Conservation (phyloP, 176 grass and related monocot species). For the Juncus inflexus region DNA sequence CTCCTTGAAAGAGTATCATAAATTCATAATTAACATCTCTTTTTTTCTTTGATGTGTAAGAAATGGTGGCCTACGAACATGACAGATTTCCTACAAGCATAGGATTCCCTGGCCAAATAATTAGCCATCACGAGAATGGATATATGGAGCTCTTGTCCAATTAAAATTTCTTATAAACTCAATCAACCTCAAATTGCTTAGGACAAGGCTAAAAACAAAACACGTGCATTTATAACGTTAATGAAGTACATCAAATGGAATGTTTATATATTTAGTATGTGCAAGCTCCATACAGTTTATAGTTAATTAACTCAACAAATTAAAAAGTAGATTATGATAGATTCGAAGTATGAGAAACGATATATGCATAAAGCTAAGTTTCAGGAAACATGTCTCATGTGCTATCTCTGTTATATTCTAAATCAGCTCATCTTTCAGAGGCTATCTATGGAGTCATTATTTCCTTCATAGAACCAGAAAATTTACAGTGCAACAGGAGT, state of each 20-base stretch:
- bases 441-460: slow-evolving; percentile 23
- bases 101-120: slow-evolving; percentile 29
- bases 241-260: background rate
- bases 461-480: slow-evolving; percentile 13
- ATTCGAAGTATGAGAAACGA: background rate
- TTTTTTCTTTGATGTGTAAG: too few species aligned
- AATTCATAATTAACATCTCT: too few species aligned
- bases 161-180: slow-evolving; percentile 5
- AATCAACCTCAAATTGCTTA: slow-evolving; percentile 6
- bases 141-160: slow-evolving; percentile 19
- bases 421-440: background rate
- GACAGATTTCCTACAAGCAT: background rate
- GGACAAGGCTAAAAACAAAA: slow-evolving; percentile 24
- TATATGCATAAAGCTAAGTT: slow-evolving; percentile 6
- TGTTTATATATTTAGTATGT: background rate
- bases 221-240: slow-evolving; percentile 11
- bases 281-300: background rate
- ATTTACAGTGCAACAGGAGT: slow-evolving; percentile 16
- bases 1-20: too few species aligned
- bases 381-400: slow-evolving; percentile 15
- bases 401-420: slow-evolving; percentile 21
- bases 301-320: background rate
- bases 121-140: slow-evolving; percentile 24
- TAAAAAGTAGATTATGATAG: slow-evolving; percentile 4
- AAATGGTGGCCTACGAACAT: too few species aligned